Percentiles rank a stretch among this genome's conserved stretches.
Conservation (phyloP, 176 grass and related monocot genomes). For the Musa beccarii region DNA sequence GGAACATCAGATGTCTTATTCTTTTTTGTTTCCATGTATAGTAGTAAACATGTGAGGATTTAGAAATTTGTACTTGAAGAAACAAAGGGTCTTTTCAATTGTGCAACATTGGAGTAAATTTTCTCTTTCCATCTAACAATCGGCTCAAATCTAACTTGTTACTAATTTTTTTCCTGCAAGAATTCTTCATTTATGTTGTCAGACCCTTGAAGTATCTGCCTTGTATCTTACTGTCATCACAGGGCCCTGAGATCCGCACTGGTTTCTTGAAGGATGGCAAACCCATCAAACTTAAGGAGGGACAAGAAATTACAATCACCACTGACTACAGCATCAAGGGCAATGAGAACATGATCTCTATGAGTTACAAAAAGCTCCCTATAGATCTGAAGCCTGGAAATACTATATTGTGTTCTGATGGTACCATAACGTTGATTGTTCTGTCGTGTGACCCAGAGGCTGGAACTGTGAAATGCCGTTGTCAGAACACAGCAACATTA, state of each 20-base stretch:
- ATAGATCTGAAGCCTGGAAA: constrained; percentile 14
- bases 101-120: neutral
- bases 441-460: constrained; percentile 12
- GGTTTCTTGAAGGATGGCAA: constrained; percentile 17
- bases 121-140: neutral
- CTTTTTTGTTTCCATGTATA: neutral
- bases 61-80: neutral
- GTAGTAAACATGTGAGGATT: neutral
- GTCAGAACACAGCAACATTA: constrained; percentile 14
- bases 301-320: constrained; percentile 10
- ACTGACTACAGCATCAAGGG: constrained; percentile 18
- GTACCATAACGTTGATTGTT: constrained; percentile 7
- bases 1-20: too few species aligned
- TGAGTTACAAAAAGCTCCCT: constrained; percentile 21
- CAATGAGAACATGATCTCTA: constrained; percentile 13
- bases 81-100: neutral
- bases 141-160: neutral
- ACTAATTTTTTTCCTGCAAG: neutral
- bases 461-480: constrained; percentile 17
- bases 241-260: constrained; percentile 19
- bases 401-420: constrained; percentile 12
- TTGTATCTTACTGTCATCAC: neutral
- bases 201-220: neutral
- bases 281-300: constrained; percentile 12
- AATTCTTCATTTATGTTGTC: neutral